Percentiles rank a stretch among this genome's conserved stretches.
Conservation (phyloP, 2,329 filamentous ascomycete genomes). For the Aureobasidium namibiae region DNA sequence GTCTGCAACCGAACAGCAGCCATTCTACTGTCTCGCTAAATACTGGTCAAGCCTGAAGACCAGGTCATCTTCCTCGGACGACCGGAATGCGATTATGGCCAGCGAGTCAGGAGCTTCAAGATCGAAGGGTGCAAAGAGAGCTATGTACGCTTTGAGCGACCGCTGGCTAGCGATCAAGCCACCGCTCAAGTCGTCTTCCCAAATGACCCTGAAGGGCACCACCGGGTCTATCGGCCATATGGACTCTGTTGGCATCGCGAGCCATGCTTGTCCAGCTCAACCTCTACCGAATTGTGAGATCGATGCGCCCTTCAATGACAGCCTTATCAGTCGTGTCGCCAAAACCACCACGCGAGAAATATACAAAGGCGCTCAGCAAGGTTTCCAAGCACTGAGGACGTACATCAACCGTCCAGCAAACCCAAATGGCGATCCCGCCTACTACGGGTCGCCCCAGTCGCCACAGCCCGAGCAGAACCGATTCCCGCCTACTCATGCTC, state of each 20-base stretch:
- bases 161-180: slow-evolving; percentile 74
- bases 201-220: slow-evolving; percentile 58
- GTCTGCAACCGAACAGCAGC: slow-evolving; percentile 20
- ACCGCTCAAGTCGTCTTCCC: slow-evolving; percentile 56
- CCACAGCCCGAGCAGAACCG: background rate
- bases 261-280: slow-evolving; percentile 60
- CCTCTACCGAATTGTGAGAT: slow-evolving; percentile 59
- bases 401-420: slow-evolving; percentile 55
- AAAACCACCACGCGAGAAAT: slow-evolving; percentile 70
- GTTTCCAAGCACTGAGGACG: slow-evolving; percentile 67
- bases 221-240: slow-evolving; percentile 32
- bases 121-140: background rate
- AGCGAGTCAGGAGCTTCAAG: background rate
- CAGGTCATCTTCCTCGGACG: background rate
- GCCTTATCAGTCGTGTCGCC: slow-evolving; percentile 66
- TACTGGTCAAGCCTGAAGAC: slow-evolving; percentile 61
- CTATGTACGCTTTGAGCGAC: slow-evolving; percentile 48
- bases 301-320: slow-evolving; percentile 40
- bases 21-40: slow-evolving; percentile 70
- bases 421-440: slow-evolving; percentile 2
- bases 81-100: background rate
- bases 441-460: slow-evolving; percentile 27
- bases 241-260: slow-evolving; percentile 48
- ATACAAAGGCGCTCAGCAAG: slow-evolving; percentile 64
- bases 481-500: slow-evolving; percentile 70